A percentile compares a stretch with the other conserved stretches of the same genome.
These are phyloP conservation scores for Tinospora cordifolia DNA, from an alignment of 164 flowering plant genomes.

Conservation along the genomic window DNA sequence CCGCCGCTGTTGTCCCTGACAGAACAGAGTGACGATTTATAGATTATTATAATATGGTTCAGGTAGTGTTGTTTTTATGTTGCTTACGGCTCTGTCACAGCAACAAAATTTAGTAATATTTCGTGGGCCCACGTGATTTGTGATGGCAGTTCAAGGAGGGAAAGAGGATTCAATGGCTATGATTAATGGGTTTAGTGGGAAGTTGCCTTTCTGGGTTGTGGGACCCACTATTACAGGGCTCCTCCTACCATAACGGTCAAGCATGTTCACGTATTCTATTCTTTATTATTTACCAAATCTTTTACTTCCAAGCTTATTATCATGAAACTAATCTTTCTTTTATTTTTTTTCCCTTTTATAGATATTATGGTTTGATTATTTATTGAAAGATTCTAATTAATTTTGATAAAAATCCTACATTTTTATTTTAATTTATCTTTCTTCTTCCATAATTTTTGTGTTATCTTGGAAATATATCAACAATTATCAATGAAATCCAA, in stretches of 20 bases:
- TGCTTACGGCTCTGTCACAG: background rate
- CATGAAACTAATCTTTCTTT: too few relatives aligned
- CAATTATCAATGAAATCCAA: too few relatives aligned
- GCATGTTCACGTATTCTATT: background rate
- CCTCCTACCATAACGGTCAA: background rate
- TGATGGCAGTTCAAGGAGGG: background rate
- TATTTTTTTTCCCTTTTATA: too few relatives aligned
- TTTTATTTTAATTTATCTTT: too few relatives aligned
- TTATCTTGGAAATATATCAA: too few relatives aligned
- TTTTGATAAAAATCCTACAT: too few relatives aligned
- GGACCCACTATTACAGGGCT: background rate
- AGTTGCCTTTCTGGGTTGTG: background rate
- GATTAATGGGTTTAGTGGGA: background rate
- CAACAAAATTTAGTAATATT: background rate
- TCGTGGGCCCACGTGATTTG: background rate
- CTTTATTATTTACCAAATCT: too few relatives aligned
- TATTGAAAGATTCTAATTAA: too few relatives aligned
- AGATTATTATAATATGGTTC: background rate
- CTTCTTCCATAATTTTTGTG: too few relatives aligned
- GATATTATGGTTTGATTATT: too few relatives aligned
- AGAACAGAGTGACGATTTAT: background rate
- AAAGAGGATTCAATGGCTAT: background rate
- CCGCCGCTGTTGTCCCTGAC: background rate
- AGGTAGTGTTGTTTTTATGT: background rate
- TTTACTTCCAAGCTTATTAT: too few relatives aligned